Base-by-base conservation (phyloP, 148 eudicot species). In the Silene latifolia region DNA sequence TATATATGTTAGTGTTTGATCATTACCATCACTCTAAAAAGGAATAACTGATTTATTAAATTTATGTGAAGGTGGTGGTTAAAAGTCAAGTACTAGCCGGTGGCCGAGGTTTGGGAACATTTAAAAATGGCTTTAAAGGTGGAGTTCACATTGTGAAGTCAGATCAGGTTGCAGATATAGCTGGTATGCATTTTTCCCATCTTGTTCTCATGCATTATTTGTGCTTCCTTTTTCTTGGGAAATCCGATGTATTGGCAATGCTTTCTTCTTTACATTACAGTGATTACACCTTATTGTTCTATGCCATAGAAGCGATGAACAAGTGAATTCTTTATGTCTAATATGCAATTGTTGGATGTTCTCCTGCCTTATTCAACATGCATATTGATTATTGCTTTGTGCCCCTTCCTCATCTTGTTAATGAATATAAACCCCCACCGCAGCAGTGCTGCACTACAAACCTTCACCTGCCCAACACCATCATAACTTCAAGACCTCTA, bases 61-160 rank as follows among this genome's bases (percentile, higher is more conserved):
- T 51, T 63, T 73, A 74, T 75, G 29, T 86, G 75, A 82, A 95
- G 98, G 77, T 92, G 79, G 98, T 95, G n/a, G 98, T 92, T 74
- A 95, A 95, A 87, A 92, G 97, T 75, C 97, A 92, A 89, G 81
- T 95, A 67, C 93, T 95, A 76, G 98, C 97, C 82, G 97, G 98
- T 81, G 98, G 97, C 39, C 87, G 97, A 77, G 98, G 98, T 63
- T 78, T 95, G 81, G 98, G 97, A 72, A 95, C 91, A 19, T 95
- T 95, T 82, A 90, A 90, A 83, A 92, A 78, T 78, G 98, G 97
- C 44, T 82, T 90, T 23, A 80, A 92, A 82, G 97, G 98, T 67
- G 98, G 98, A 65, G 97, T 95, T 61, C 97, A 92, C 77, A 90
- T 95, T 74, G 98, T 95, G 68, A 89, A 92, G 84, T 79, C 87